A percentile compares a stretch with the other conserved stretches of the same genome.
Evolutionary conservation across 1,139 yeast genomes (phyloP).

Genomic region (Schwanniomyces etchellsii): DNA sequence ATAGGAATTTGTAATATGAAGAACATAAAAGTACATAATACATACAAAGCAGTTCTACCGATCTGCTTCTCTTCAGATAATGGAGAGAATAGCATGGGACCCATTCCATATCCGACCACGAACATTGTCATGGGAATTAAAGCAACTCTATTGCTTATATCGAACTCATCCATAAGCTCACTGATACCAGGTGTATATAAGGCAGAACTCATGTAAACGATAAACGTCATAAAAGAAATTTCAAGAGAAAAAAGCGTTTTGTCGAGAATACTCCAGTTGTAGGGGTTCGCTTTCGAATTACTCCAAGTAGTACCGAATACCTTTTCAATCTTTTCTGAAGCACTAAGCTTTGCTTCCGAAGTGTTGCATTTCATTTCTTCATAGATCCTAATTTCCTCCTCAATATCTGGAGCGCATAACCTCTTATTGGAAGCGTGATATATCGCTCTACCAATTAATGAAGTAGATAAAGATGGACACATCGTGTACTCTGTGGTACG

Average conservation of each 20-base stretch:
- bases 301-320: no score
- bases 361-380: no score
- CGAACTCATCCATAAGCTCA: constrained; percentile 21
- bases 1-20: constrained; percentile 28
- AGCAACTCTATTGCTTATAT: constrained; percentile 21
- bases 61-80: constrained; percentile 36
- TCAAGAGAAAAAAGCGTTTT: constrained; percentile 34
- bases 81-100: constrained; percentile 36
- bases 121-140: constrained; percentile 29
- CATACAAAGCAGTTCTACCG: constrained; percentile 44
- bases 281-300: no score
- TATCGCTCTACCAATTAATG: no score
- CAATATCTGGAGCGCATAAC: no score
- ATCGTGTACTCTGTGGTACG: no score
- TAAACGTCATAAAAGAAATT: constrained; percentile 41
- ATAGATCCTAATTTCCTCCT: no score
- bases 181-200: constrained; percentile 52
- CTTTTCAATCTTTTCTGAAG: no score
- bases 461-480: no score
- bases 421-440: no score
- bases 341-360: no score
- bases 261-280: constrained; percentile 43
- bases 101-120: constrained; percentile 35
- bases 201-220: constrained; percentile 59
- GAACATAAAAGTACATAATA: constrained; percentile 23